Evolutionary conservation across 495 filamentous ascomycete genomes (phyloP).

Genomic region (Rostrohypoxylon terebratum): DNA sequence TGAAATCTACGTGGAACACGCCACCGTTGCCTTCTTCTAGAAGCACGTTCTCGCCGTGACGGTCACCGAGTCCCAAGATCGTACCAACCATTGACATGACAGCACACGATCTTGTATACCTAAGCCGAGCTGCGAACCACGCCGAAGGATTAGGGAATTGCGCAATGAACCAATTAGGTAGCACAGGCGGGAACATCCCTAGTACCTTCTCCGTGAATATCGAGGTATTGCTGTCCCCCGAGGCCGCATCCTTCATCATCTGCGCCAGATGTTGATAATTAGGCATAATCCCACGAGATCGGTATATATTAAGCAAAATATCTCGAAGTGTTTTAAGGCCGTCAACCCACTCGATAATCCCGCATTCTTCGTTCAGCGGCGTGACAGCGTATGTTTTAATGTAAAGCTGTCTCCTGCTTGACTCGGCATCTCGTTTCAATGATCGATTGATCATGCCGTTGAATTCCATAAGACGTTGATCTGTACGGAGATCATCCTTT

Average conservation of each 20-base stretch:
- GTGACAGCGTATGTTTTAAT: conserved; percentile 98
- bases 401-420: conserved; percentile 81
- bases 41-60: conserved; percentile 98
- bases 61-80: conserved; percentile 92
- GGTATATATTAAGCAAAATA: conserved; percentile 83
- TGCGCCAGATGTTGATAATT: conserved; percentile 61
- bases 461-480: conserved; percentile 99
- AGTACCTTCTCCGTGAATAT: conserved; percentile 79
- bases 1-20: conserved; percentile 98
- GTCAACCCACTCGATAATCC: conserved; percentile 99
- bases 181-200: conserved; percentile 77
- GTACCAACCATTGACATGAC: conserved; percentile 99
- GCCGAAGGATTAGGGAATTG: conserved; percentile 91
- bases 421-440: conserved; percentile 88
- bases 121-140: conserved; percentile 91
- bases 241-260: conserved; percentile 61
- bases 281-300: conserved; percentile 70
- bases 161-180: conserved; percentile 94
- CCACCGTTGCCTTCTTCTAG: conserved; percentile 95
- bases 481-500: conserved; percentile 96
- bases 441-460: conserved; percentile 97
- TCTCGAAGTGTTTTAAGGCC: conserved; percentile 93
- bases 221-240: conserved; percentile 59
- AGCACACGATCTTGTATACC: conserved; percentile 91
- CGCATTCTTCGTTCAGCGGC: conserved; percentile 96